phyloP scores from a whole-genome alignment of 495 filamentous ascomycete genomes.

The Barbatosphaeria neglecta region DNA sequence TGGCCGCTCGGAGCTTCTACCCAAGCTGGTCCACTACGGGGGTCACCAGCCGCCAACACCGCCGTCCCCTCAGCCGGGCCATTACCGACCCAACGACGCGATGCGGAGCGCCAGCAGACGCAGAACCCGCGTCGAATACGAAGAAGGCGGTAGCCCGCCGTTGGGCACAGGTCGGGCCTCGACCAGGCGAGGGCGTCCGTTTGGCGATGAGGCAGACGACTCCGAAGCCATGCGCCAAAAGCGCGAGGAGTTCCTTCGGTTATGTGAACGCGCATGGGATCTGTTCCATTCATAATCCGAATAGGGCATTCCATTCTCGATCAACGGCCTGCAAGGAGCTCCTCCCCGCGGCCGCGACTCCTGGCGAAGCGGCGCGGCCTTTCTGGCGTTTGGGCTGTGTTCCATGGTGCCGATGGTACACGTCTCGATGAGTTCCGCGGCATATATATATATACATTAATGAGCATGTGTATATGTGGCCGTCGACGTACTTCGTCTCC shows the following conservation, averaged over 20 bases:
- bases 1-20: conserved; percentile 80
- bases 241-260: conserved; percentile 82
- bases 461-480: no score
- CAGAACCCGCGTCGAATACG: conserved; percentile 76
- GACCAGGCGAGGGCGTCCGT: conserved; percentile 53
- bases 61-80: conserved; percentile 57
- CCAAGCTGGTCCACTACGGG: conserved; percentile 88
- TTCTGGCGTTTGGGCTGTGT: no score
- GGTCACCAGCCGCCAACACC: conserved; percentile 85
- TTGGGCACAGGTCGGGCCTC: conserved; percentile 48
- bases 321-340: background rate
- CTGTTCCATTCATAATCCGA: conserved; percentile 78
- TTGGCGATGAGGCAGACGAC: conserved; percentile 67
- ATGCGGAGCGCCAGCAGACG: conserved; percentile 49
- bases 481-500: no score
- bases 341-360: no score
- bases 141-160: conserved; percentile 73
- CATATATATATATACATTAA: no score
- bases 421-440: no score
- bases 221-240: conserved; percentile 77
- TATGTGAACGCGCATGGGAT: conserved; percentile 91
- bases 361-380: no score
- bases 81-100: conserved; percentile 22
- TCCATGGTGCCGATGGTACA: no score
- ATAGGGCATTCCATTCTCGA: no score